These are phyloP conservation scores for Termitomyces sp. DNA, from an alignment of 768 basidiomycete species.

Conservation along the genomic window DNA sequence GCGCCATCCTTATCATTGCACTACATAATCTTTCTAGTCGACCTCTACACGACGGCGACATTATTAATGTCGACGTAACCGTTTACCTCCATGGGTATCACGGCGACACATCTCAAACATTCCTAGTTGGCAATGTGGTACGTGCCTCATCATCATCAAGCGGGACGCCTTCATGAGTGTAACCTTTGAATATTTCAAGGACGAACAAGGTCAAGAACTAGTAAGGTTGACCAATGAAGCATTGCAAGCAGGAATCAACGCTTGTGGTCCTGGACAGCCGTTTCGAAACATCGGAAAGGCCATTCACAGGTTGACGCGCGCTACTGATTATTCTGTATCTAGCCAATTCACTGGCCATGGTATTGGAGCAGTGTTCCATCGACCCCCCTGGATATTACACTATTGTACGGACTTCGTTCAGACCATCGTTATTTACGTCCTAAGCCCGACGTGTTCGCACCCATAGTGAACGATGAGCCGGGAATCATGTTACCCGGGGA, in stretches of 20 bases:
- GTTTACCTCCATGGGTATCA: slow-evolving; percentile 82
- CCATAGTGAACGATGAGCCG: slow-evolving; percentile 77
- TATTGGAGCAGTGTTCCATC: slow-evolving; percentile 79
- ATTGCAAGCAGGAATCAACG: slow-evolving; percentile 63
- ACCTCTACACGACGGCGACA: slow-evolving; percentile 76
- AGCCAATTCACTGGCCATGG: slow-evolving; percentile 82
- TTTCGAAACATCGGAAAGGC: slow-evolving; percentile 70
- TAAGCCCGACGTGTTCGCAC: neutral
- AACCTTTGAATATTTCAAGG: slow-evolving; percentile 39
- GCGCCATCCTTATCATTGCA: too few species aligned
- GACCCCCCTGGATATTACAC: slow-evolving; percentile 81
- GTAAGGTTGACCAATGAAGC: slow-evolving; percentile 61
- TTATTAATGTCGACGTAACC: slow-evolving; percentile 87
- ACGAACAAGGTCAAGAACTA: slow-evolving; percentile 64
- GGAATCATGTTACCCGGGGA: slow-evolving; percentile 81
- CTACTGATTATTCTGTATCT: slow-evolving; percentile 55
- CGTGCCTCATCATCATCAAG: slow-evolving; percentile 18
- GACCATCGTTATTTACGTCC: neutral
- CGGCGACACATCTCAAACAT: slow-evolving; percentile 86
- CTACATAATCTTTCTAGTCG: too few species aligned
- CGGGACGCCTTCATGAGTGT: neutral
- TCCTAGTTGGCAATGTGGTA: slow-evolving; percentile 78
- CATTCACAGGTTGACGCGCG: slow-evolving; percentile 51
- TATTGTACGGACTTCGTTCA: slow-evolving; percentile 41
- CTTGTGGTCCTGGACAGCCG: slow-evolving; percentile 68